Base-by-base conservation (phyloP, 768 basidiomycete species). In the Auricularia heimuer region DNA sequence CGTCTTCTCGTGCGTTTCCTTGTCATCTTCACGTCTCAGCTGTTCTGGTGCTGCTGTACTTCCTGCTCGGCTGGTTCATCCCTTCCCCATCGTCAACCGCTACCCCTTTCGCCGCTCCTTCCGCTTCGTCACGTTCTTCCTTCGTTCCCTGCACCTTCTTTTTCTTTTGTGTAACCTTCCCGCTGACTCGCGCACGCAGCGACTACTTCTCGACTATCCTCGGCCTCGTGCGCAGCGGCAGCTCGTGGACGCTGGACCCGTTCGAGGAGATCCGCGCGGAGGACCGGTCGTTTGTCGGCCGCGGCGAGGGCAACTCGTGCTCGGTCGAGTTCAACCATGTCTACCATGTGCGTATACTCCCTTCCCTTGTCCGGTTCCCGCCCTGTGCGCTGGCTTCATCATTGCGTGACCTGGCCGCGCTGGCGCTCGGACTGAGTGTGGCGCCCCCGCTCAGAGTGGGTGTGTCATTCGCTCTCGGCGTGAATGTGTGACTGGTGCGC, bases 131-230 rank as follows among this genome's bases (percentile, higher is more conserved):
- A 24, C 24, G 24, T 24, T 24, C 24, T 24, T 24, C 24, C 66
- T 66, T 61, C 68, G 63, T 56, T 45, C 33, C 24, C 14, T 29
- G 54, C 35, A 36, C 29, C 37, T 36, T 36, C 39, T 16, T 6
- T 47, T n/a, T n/a, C n/a, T n/a, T n/a, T n/a, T 21, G 10, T 44
- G 29, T 12, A 37, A 2, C 3, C 35, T 29, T 3, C 10, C 10
- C 16, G 24, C 36, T 14, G 11, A 24, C 34, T 4, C n/a, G 8
- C 39, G 8, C 39, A 24, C 3, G 47, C 14, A 51, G 47, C 1
- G 92, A 92, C 70, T 94, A 94, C 75, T 87, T 94, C 73, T 86
- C 86, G 21, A 77, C 82, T 29, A 94, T 94, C 68, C 74, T 94
- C 37, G 91, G 92, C n/a, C 78, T 92, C 16, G 83, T 88, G 58